Conservation (phyloP, 164 flowering plant genomes). For the Chimonanthus salicifolius region DNA sequence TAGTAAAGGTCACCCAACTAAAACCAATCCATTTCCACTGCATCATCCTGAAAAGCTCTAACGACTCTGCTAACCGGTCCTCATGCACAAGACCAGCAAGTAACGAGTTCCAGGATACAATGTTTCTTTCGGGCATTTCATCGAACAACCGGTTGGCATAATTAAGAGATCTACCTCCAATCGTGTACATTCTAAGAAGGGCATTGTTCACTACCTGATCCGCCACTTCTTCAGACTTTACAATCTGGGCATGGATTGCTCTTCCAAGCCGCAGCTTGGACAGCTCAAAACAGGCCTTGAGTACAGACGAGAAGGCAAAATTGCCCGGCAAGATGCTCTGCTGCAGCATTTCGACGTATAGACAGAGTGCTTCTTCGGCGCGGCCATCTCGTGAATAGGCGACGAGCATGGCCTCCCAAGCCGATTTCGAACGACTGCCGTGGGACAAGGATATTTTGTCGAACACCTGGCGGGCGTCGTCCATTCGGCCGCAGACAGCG, state of each 20-base stretch:
- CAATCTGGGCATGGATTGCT: conserved; percentile 34
- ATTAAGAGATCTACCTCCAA: conserved; percentile 21
- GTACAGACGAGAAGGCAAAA: conserved; percentile 27
- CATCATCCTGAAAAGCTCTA: conserved; percentile 28
- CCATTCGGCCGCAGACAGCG: conserved; percentile 30
- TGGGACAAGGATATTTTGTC: conserved; percentile 15
- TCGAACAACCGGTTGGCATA: conserved; percentile 33
- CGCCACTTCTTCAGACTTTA: conserved; percentile 23
- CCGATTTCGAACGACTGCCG: conserved; percentile 10
- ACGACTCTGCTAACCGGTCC: conserved; percentile 20
- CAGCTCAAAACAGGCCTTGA: conserved; percentile 28
- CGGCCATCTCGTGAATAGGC: conserved; percentile 31
- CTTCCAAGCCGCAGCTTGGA: conserved; percentile 21
- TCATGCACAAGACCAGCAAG: conserved; percentile 20
- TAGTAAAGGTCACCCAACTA: conserved; percentile 37
- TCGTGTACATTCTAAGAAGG: conserved; percentile 25
- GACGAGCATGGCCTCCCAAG: conserved; percentile 38
- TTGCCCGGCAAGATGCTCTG: conserved; percentile 12
- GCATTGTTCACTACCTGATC: conserved; percentile 49
- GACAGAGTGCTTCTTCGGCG: conserved; percentile 20
- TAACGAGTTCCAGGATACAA: conserved; percentile 39
- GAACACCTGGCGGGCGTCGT: conserved; percentile 33
- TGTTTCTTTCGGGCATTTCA: conserved; percentile 34
- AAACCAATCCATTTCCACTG: conserved; percentile 26
- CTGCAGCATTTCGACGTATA: conserved; percentile 25